Evolutionary conservation across 352 stramenopile genomes (phyloP).

Genomic region (Phytophthora ramorum): DNA sequence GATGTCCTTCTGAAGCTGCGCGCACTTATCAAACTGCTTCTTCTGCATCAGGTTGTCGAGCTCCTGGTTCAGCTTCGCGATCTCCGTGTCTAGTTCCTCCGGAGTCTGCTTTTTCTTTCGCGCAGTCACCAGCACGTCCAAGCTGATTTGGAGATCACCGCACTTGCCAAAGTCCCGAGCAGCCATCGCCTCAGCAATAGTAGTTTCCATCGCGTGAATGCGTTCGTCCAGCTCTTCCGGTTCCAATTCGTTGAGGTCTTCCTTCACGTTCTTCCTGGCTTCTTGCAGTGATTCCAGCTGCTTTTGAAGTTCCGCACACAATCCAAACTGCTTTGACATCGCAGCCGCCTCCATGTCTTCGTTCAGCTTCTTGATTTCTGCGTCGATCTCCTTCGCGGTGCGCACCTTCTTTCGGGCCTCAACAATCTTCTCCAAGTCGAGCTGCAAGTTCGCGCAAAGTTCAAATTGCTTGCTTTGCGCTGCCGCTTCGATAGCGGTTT

Average conservation of each 20-base stretch:
- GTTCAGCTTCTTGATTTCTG: conserved; percentile 79
- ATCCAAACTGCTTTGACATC: conserved; percentile 81
- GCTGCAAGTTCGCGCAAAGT: conserved; percentile 80
- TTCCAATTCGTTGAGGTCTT: conserved; percentile 89
- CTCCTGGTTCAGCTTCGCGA: conserved; percentile 73
- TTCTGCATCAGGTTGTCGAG: conserved; percentile 74
- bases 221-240: conserved; percentile 83
- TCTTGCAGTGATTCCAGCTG: conserved; percentile 82
- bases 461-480: conserved; percentile 89
- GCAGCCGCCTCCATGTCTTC: conserved; percentile 81
- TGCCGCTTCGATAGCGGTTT: conserved; percentile 80
- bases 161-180: conserved; percentile 86
- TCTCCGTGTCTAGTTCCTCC: conserved; percentile 83
- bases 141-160: conserved; percentile 65
- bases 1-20: conserved; percentile 86
- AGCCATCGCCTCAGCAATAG: conserved; percentile 80
- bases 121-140: conserved; percentile 73
- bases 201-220: conserved; percentile 68
- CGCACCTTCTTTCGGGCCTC: conserved; percentile 85
- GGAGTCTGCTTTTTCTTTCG: conserved; percentile 90
- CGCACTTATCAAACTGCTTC: conserved; percentile 90
- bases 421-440: conserved; percentile 83
- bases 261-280: conserved; percentile 75
- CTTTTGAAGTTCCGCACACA: conserved; percentile 84
- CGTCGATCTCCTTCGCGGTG: conserved; percentile 89